Base-by-base conservation (phyloP, 2,329 filamentous ascomycete genomes). In the Cladorrhinum sp. region DNA sequence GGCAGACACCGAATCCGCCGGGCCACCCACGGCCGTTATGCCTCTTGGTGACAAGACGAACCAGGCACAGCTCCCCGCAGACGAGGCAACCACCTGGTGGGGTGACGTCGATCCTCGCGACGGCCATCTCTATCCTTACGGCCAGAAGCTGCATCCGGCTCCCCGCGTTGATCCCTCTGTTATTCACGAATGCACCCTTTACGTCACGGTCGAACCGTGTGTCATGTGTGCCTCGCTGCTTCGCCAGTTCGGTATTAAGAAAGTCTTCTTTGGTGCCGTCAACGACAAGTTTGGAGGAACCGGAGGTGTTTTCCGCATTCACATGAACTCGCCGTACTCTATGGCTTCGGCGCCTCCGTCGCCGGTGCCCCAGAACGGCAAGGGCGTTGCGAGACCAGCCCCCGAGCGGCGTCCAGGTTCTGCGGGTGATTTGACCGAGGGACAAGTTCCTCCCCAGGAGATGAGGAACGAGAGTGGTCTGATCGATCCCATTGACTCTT, bases 221-320 rank as follows among this genome's bases (percentile, higher is more conserved):
- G 92, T 99, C 77, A 99, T 99, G 95, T 99, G 95, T 73, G 95
- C 95, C 12, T 96, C 92, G 6, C 86, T 96, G 57, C 82, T 99
- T 55, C 86, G 92, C 56, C 96, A 99, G 75, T 88, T 96, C 66
- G 85, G 87, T 14, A 92, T 99, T 74, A 86, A 89, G 64, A 89
- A 89, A 67, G 95, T 99, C 30, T 98, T 94, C 75, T 99, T 95
- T 74, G 96, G 95, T 3, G 96, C 93, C 62, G 86, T 90, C 69
- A 99, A 99, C 74, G 95, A 99, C 77, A 91, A 96, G 61, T 99
- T 99, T 77, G 95, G 95, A 7, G 95, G 96, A 30, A 96, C 92
- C 16, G 95, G 95, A 1, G 94, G 96, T 58, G 95, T 99, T 14
- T 86, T 99, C 73, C 89, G 87, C 67, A 86, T 98, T 58, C 92